Evolutionary conservation across 2,329 filamentous ascomycete genomes (phyloP), one percentile per base, ranked within the genome.

Genomic region (Epichloe uncinata): DNA sequence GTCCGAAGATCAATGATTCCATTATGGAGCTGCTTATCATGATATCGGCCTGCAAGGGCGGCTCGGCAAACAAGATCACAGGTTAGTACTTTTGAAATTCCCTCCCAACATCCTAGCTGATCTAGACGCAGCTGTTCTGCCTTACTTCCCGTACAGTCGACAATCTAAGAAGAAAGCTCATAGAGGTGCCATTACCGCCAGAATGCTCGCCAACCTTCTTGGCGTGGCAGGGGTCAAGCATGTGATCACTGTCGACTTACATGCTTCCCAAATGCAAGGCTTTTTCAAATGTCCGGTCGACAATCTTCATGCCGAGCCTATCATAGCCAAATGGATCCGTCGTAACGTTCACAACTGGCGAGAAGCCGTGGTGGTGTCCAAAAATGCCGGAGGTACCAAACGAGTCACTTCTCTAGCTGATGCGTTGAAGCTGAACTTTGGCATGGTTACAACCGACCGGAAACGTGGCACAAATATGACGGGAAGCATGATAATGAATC

Each of bases 141-240:
- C 87, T 12, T 97, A 97, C 70, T 98, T 97, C 63, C 93, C 93
- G n/a, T 98, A 98, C 73, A 96, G 89, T 58, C 87, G 93, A 54
- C 93, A 98, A 69, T 97, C 91, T 52, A 98, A 98, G 76, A 97
- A 97, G 77, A 98, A 98, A 72, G 89, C 88, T 50, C 91, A 97
- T 64, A 81, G 93, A 56, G 93, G 93, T 47, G 89, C 93, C 52
- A 97, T 98, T 62, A 96, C 93, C 8, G 93, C 93, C 50, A 84
- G 91, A 58, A 95, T 98, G 89, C 79, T 98, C 48, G 91, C 93
- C 53, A 98, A 98, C 66, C 79, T 97, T 46, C 81, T 98, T 58
- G 80, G 86, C 53, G 86, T 98, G 51, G 93, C 93, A 47, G 93
- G 20, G 93, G 89, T 98, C 57, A 89, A 95, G 69, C 93, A 98